Evolutionary conservation across 2,329 filamentous ascomycete species (phyloP).

Genomic region (Colletotrichum destructivum): DNA sequence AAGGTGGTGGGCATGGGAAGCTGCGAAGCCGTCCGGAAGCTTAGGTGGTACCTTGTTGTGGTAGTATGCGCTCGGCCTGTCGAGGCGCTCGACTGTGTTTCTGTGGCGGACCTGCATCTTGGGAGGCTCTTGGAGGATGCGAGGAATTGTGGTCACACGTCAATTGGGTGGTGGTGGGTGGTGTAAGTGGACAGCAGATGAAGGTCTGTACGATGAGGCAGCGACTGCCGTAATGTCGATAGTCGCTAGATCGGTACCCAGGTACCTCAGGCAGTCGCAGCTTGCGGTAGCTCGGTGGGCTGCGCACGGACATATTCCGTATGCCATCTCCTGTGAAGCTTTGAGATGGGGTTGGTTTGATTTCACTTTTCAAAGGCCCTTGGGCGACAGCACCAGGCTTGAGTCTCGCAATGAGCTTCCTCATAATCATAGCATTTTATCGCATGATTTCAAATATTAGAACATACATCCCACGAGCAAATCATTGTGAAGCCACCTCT

Average conservation of each 20-base stretch:
- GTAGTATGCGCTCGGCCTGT: conserved; percentile 96
- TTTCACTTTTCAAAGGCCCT: background rate
- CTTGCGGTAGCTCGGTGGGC: background rate
- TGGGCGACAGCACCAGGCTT: background rate
- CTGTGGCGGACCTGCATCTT: conserved; percentile 64
- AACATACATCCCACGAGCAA: too few species aligned
- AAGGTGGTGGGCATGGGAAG: conserved; percentile 20
- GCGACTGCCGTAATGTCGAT: background rate
- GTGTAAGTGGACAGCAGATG: conserved; percentile 19
- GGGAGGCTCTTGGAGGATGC: conserved; percentile 31
- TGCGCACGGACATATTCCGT: background rate
- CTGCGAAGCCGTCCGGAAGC: background rate
- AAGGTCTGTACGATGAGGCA: background rate
- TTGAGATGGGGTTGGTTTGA: background rate
- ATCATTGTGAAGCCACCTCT: too few species aligned
- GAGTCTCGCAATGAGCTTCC: background rate
- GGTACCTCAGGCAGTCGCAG: conserved; percentile 19
- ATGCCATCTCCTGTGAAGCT: background rate
- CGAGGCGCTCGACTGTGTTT: conserved; percentile 90
- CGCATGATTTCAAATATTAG: too few species aligned
- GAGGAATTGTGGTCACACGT: background rate
- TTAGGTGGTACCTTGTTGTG: conserved; percentile 77
- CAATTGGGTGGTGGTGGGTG: conserved; percentile 19
- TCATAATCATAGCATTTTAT: too few species aligned
- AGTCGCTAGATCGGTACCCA: background rate